Evolutionary conservation across 1,284 basidiomycete genomes (phyloP).

Genomic region (Inonotus obliquus): DNA sequence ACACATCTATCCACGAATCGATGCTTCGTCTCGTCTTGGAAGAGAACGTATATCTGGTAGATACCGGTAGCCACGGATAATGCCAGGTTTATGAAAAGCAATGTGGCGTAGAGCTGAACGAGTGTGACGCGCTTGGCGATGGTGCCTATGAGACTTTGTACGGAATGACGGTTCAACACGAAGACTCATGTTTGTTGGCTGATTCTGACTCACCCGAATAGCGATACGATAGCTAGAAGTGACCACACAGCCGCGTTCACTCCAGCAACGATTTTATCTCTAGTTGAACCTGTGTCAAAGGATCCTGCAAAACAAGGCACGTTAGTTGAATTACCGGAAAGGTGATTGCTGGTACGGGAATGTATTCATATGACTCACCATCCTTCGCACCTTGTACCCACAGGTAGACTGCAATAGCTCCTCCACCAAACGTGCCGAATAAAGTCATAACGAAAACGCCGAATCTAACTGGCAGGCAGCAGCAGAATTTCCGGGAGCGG

Average conservation of each 20-base stretch:
- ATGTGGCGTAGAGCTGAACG: constrained; percentile 42
- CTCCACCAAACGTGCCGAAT: constrained; percentile 36
- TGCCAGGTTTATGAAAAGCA: constrained; percentile 42
- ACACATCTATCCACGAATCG: constrained; percentile 32
- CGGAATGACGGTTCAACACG: constrained; percentile 1
- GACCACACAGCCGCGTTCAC: constrained; percentile 44
- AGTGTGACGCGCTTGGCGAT: constrained; percentile 42
- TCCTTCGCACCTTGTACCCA: constrained; percentile 36
- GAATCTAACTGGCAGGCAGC: constrained; percentile 56
- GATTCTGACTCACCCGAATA: constrained; percentile 43
- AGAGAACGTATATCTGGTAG: constrained; percentile 43
- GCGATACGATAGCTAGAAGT: constrained; percentile 41
- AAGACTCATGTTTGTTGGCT: neutral
- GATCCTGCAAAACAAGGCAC: neutral
- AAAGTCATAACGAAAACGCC: constrained; percentile 56
- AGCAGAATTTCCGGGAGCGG: constrained; percentile 48
- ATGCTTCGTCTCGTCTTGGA: constrained; percentile 33
- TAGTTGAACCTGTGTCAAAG: constrained; percentile 19
- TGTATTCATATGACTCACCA: neutral
- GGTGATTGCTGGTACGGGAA: too few species aligned
- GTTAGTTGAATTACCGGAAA: too few species aligned
- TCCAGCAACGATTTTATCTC: constrained; percentile 43
- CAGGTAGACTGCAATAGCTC: constrained; percentile 36
- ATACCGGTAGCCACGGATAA: constrained; percentile 42
- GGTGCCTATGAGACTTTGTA: constrained; percentile 42